Percentiles rank a stretch among this genome's conserved stretches.
Evolutionary conservation across 495 filamentous ascomycete genomes (phyloP).

Genomic region (Neurospora pannonica): DNA sequence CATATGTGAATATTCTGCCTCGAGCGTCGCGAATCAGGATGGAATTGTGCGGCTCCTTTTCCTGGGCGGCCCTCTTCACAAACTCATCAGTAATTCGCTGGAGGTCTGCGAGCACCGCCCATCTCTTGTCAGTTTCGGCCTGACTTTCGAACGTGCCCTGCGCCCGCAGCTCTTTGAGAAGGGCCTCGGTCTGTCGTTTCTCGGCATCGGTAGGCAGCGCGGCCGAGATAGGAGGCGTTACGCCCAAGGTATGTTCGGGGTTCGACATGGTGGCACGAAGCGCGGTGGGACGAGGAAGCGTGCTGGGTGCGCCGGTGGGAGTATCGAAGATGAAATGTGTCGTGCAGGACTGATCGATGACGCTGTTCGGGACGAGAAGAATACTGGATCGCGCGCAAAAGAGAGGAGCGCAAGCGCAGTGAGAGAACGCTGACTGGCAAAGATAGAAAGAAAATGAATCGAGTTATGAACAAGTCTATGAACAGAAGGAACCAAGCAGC

Average conservation of each 20-base stretch:
- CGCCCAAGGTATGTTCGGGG: slow-evolving; percentile 49
- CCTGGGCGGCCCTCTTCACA: slow-evolving; percentile 61
- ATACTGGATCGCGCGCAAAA: neutral
- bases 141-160: slow-evolving; percentile 86
- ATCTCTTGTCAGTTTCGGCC: slow-evolving; percentile 62
- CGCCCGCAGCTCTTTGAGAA: slow-evolving; percentile 70
- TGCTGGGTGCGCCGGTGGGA: neutral
- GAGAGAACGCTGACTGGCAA: neutral
- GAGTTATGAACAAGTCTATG: neutral
- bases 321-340: neutral
- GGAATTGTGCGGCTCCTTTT: slow-evolving; percentile 65
- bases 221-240: slow-evolving; percentile 76
- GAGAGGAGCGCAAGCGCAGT: neutral
- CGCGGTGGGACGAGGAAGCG: neutral
- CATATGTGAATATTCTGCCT: slow-evolving; percentile 88
- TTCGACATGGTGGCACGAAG: slow-evolving; percentile 11
- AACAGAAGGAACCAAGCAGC: neutral
- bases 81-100: slow-evolving; percentile 77
- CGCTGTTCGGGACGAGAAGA: neutral
- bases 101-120: slow-evolving; percentile 53
- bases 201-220: slow-evolving; percentile 66
- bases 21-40: slow-evolving; percentile 69
- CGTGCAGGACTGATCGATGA: neutral
- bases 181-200: slow-evolving; percentile 59
- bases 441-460: neutral